Evolutionary conservation across 805 yeast species (phyloP).

Genomic region (Tetrapisispora taiwanensis): DNA sequence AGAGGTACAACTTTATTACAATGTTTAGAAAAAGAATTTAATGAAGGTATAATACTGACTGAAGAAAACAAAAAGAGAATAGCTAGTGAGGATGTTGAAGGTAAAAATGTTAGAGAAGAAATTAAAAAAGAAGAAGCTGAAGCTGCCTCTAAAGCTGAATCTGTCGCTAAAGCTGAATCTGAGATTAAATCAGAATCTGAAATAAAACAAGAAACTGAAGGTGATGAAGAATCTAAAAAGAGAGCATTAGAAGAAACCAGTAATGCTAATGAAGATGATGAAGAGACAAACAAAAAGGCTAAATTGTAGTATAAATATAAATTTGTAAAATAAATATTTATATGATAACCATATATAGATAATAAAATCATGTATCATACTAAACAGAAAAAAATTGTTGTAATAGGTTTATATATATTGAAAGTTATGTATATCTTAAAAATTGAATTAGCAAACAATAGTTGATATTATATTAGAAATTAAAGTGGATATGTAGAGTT

Average conservation of each 20-base stretch:
- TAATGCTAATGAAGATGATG: not conserved
- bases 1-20: constrained; percentile 71
- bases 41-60: constrained; percentile 26
- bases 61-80: constrained; percentile 20
- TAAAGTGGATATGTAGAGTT: too few relatives aligned
- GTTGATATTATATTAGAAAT: too few relatives aligned
- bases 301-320: not conserved
- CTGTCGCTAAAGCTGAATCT: constrained; percentile 2
- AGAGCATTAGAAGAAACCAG: not conserved
- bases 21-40: constrained; percentile 63
- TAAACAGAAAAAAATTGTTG: too few relatives aligned
- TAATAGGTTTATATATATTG: too few relatives aligned
- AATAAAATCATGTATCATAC: not conserved
- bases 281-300: not conserved
- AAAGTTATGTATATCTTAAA: too few relatives aligned
- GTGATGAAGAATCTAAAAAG: not conserved
- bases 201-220: not conserved
- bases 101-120: constrained; percentile 19
- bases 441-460: not conserved
- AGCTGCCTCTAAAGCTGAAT: constrained; percentile 3
- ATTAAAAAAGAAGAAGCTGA: constrained; percentile 9
- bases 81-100: constrained; percentile 22
- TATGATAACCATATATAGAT: not conserved
- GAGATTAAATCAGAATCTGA: constrained; percentile 1
- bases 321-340: not conserved